A percentile compares a stretch with the other conserved stretches of the same genome.
Conservation (phyloP, 1,284 basidiomycete species). For the Pascua guehoae region DNA sequence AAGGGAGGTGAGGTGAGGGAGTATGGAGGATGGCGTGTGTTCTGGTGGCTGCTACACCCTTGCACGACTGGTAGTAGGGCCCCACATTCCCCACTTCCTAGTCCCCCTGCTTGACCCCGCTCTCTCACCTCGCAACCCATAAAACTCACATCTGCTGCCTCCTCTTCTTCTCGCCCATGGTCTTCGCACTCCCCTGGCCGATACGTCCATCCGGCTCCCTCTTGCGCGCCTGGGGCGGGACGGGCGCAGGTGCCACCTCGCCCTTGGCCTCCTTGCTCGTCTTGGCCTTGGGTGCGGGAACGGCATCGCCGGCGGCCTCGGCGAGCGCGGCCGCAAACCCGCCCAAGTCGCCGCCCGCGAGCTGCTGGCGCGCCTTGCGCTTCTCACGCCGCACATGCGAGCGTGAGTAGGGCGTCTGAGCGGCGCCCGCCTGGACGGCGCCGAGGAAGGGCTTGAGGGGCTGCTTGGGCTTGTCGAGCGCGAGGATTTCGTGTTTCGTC, state of each 20-base stretch:
- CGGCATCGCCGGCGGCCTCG: constrained; percentile 11
- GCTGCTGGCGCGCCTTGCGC: constrained; percentile 35
- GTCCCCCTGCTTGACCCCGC: no score
- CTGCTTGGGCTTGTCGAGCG: constrained; percentile 3
- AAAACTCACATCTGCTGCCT: constrained; percentile 45
- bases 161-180: constrained; percentile 41
- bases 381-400: constrained; percentile 44
- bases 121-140: background rate
- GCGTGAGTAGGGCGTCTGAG: constrained; percentile 43
- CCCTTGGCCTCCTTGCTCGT: constrained; percentile 3
- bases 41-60: no score
- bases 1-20: no score
- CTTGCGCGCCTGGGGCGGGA: constrained; percentile 16
- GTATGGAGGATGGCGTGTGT: no score
- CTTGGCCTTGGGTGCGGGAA: background rate
- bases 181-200: constrained; percentile 40
- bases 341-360: constrained; percentile 32
- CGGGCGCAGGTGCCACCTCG: constrained; percentile 10
- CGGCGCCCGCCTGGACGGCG: constrained; percentile 9
- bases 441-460: constrained; percentile 13
- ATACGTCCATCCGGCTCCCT: constrained; percentile 34
- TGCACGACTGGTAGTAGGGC: no score
- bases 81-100: no score
- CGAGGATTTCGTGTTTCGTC: background rate
- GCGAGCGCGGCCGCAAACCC: constrained; percentile 34